phyloP scores from a whole-genome alignment of 2,329 filamentous ascomycete genomes.

The Metarhizium album region DNA sequence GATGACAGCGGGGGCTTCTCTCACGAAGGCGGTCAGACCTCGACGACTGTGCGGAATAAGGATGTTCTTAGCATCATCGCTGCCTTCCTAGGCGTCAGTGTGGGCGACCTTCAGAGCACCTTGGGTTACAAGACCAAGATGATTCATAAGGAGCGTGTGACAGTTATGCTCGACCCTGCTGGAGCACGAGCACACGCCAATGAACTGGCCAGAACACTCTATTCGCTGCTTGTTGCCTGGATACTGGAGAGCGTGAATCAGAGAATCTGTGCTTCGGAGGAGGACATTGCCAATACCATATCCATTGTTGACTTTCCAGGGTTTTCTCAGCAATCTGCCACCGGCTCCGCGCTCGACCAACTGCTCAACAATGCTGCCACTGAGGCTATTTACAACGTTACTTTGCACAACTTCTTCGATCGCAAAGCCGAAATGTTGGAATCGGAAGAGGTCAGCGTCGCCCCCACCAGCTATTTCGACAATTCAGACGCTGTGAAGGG shows the following conservation, averaged over 20 bases:
- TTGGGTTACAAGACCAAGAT: constrained; percentile 96
- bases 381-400: constrained; percentile 86
- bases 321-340: constrained; percentile 75
- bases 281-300: constrained; percentile 83
- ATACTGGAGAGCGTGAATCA: constrained; percentile 91
- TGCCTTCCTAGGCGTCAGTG: constrained; percentile 83
- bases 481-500: constrained; percentile 92
- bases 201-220: constrained; percentile 84
- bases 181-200: constrained; percentile 88
- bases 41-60: constrained; percentile 88
- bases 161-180: constrained; percentile 88
- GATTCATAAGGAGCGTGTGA: constrained; percentile 92
- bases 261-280: constrained; percentile 75
- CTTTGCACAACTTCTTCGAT: constrained; percentile 92
- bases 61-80: constrained; percentile 78
- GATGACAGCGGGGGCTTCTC: constrained; percentile 96
- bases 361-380: constrained; percentile 89
- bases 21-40: constrained; percentile 78
- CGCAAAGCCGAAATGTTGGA: constrained; percentile 88
- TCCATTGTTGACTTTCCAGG: constrained; percentile 95
- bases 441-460: constrained; percentile 81
- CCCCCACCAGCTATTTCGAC: constrained; percentile 93
- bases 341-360: constrained; percentile 79
- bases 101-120: constrained; percentile 72
- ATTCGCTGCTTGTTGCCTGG: constrained; percentile 87